A percentile compares a stretch with the other conserved stretches of the same genome.
Evolutionary conservation across 352 stramenopile genomes (phyloP).

Genomic region (Pythium sp.): DNA sequence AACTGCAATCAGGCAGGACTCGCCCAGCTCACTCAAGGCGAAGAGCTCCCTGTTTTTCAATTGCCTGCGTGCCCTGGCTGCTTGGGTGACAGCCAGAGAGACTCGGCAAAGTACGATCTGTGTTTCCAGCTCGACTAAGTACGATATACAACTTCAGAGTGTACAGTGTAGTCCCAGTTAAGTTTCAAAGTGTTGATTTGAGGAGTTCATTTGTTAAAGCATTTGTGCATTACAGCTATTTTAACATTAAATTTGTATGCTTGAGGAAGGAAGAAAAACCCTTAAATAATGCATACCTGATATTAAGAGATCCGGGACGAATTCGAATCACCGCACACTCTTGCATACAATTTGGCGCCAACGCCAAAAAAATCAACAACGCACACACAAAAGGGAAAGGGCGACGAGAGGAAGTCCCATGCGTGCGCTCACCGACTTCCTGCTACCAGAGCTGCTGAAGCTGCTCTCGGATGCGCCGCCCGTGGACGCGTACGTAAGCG

Average conservation of each 20-base stretch:
- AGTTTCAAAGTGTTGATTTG: not conserved
- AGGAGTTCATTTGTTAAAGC: not conserved
- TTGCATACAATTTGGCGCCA: not conserved
- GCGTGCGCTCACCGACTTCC: conserved; percentile 41
- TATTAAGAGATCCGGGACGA: not conserved
- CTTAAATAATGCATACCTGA: not conserved
- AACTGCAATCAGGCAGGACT: conserved; percentile 8
- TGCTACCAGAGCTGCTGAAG: conserved; percentile 52
- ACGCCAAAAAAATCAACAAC: not conserved
- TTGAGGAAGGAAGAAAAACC: not conserved
- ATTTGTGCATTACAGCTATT: not conserved
- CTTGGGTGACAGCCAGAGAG: conserved; percentile 4
- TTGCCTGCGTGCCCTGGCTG: not conserved
- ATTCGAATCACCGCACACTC: not conserved
- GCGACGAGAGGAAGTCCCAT: conserved; percentile 10
- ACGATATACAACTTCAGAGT: not conserved
- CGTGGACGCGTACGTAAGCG: conserved; percentile 38
- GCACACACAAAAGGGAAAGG: not conserved
- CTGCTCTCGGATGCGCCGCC: conserved; percentile 34
- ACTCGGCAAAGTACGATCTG: not conserved
- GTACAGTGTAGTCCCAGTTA: not conserved
- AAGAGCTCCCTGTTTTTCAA: not conserved
- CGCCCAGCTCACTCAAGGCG: not conserved
- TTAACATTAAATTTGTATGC: not conserved
- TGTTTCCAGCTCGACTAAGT: not conserved